Evolutionary conservation across 257 asterid genomes (phyloP).

Genomic region (Capsicum baccatum): DNA sequence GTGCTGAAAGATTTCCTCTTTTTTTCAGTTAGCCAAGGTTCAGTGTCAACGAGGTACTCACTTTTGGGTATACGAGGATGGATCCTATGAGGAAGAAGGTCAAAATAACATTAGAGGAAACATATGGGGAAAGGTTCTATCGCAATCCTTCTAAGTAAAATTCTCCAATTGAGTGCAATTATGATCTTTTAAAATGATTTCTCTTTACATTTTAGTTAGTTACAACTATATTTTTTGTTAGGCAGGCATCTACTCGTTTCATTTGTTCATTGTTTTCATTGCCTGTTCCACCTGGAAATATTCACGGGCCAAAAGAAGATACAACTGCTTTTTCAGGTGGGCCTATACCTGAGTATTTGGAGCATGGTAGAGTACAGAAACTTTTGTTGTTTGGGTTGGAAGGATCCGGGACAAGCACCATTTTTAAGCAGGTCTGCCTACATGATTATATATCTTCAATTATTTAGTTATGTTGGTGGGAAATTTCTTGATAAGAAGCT

Average conservation of each 20-base stretch:
- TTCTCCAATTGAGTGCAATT: conserved; percentile 31
- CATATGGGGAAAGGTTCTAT: conserved; percentile 81
- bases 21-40: conserved; percentile 70
- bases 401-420: conserved; percentile 73
- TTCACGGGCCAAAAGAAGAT: conserved; percentile 45
- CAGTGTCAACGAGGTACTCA: conserved; percentile 67
- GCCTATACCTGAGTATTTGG: conserved; percentile 45
- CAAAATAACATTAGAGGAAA: conserved; percentile 77
- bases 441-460: background rate
- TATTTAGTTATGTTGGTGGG: background rate
- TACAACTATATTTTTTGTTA: conserved; percentile 53
- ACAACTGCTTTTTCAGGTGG: conserved; percentile 42
- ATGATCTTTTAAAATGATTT: background rate
- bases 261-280: conserved; percentile 66
- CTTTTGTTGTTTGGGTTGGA: conserved; percentile 72
- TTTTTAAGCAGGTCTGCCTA: conserved; percentile 69
- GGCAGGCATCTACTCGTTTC: conserved; percentile 76
- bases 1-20: conserved; percentile 29
- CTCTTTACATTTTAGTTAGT: conserved; percentile 39
- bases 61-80: conserved; percentile 90
- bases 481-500: conserved; percentile 17
- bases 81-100: conserved; percentile 88
- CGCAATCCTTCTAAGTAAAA: conserved; percentile 33
- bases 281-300: conserved; percentile 63
- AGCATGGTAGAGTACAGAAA: conserved; percentile 52